Base-by-base conservation (phyloP, 1,284 basidiomycete species). In the Ganoderma meredithae region DNA sequence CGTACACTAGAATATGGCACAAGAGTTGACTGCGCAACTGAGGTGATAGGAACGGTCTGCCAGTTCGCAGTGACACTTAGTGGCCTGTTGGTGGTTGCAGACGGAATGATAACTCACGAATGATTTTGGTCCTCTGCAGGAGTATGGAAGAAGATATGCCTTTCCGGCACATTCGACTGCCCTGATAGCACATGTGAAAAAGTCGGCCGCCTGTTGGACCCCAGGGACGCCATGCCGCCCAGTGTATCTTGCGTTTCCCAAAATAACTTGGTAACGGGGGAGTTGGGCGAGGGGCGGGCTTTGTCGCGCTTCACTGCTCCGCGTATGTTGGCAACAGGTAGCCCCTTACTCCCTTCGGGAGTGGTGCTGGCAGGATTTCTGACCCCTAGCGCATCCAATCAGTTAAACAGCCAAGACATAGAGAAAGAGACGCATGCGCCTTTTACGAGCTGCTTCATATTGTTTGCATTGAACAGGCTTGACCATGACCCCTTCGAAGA, bases 401-500 rank as follows among this genome's bases (percentile, higher is more conserved):
- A 59, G 31, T 8, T 33, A 25, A 25, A n/a, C 31, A 31, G 15
- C 15, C 22, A 39, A 22, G 52, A 3, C 31, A 13, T 25, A 13
- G 52, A 43, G n/a, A 17, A 36, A 55, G 3, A 39, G 4, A 43
- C 85, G 36, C 36, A 84, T 56, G 84, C 78, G 40, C 86, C 85
- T 10, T 82, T 81, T 81, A 93, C 87, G 61, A 93, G 85, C 62
- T 91, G 89, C 27, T 89, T 84, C 78, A 93, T 82, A 53, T 82
- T 85, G 10, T 85, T 86, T 0, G 89, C 79, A 66, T 88, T 90
- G 76, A 93, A 91, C 4, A 94, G 75, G 74, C 87, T 93, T 0
- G 91, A 91, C 92, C 92, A 93, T 0, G 92, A 92, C 2, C 88
- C 90, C 58, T 87, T 84, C 3, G 92, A 92, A 15, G 87, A 75